Evolutionary conservation across 805 yeast genomes (phyloP), one percentile per base, ranked within the genome.

Genomic region (Komagataella pseudopastoris): DNA sequence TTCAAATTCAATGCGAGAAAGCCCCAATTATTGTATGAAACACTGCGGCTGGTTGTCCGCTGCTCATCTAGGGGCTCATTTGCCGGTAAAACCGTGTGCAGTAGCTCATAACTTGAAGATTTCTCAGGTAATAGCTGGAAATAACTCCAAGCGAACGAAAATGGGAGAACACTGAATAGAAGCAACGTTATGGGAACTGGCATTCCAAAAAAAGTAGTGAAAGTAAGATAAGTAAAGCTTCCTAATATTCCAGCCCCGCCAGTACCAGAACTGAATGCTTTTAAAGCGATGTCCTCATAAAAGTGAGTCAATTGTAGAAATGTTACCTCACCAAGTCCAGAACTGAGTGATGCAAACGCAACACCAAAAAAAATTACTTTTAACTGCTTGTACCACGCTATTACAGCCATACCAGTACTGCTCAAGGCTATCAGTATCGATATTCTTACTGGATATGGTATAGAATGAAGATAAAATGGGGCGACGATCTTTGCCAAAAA

Each of bases 221-320:
- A 54, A 1, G 84, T 56, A 74, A 91, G 59, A 60, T 78, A 90
- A 12, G 76, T 60, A 51, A 85, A 86, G 51, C 90, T 80, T 0
- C 98, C 99, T 17, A 78, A 75, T 4, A 91, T 64, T 0, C 99
- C 99, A 1, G 99, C 98, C 17, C 88, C 95, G 3, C 99, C 98
- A 0, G 98, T 91, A 1, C 99, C 99, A 6, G 89, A 78, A 18
- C 96, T 85, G 80, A 95, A 91, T 0, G 95, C 97, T 49, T 83
- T 80, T 48, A 91, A 69, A 3, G 95, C 71, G 10, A 62, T 57
- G 16, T 72, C 71, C 17, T 71, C 74, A 63, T 80, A 88, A 58
- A 71, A 83, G 61, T 90, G 96, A 1, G 96, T 88, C 64, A 91
- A 68, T 63, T 87, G 96, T 46, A 91, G 67, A 57, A 91, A 91